phyloP scores from a whole-genome alignment of 192 early-diverging fungal genomes.

The Phycomyces nitens region DNA sequence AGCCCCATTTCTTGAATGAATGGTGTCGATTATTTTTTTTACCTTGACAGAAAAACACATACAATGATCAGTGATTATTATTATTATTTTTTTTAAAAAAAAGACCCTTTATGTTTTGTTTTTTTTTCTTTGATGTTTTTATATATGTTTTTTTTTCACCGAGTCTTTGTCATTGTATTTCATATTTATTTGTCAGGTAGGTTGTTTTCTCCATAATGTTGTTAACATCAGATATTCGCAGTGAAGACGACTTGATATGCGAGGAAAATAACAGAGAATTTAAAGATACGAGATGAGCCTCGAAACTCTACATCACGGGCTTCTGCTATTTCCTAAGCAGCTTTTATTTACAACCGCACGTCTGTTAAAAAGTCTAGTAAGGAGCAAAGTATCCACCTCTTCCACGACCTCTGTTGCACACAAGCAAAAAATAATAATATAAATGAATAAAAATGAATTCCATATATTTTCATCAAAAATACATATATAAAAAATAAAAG shows the following conservation, averaged over 20 bases:
- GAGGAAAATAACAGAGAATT: neutral
- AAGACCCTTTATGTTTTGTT: neutral
- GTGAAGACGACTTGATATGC: neutral
- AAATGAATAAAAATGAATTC: neutral
- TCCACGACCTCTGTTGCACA: constrained; percentile 32
- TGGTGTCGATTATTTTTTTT: too few species aligned
- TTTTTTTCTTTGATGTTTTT: neutral
- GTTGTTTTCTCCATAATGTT: neutral
- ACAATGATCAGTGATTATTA: too few species aligned
- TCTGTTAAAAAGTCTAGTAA: constrained; percentile 24
- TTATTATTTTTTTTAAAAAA: too few species aligned
- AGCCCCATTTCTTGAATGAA: too few species aligned
- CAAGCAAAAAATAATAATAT: neutral
- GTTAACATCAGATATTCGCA: neutral
- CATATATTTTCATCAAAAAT: neutral
- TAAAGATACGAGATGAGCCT: neutral
- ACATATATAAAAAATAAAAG: neutral
- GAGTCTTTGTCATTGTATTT: too few species aligned
- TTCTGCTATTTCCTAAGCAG: neutral
- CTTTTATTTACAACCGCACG: constrained; percentile 3
- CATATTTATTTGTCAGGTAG: constrained; percentile 1
- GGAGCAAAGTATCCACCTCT: constrained; percentile 40
- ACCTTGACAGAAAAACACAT: neutral
- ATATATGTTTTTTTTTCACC: constrained; percentile 1
- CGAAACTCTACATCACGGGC: neutral